These are phyloP conservation scores for Juglanconis juglandina DNA, from an alignment of 2,329 filamentous ascomycete genomes.

Conservation along the genomic window DNA sequence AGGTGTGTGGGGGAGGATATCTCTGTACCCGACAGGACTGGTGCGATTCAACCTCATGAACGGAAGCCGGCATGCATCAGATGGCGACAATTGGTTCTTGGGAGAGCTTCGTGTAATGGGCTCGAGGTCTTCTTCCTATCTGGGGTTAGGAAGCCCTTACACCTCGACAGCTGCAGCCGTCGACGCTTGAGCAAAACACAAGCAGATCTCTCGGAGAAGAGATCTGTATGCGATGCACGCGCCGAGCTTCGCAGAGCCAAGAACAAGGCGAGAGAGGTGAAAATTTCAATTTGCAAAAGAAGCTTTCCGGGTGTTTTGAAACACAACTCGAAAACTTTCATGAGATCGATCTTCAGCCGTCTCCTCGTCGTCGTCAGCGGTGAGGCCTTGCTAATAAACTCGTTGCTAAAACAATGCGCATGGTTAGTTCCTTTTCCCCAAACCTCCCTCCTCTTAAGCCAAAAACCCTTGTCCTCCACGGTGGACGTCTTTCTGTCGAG, in stretches of 20 bases:
- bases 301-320: conserved; percentile 15
- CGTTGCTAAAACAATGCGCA: conserved; percentile 15
- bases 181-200: conserved; percentile 18
- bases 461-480: background rate
- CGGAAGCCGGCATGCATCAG: conserved; percentile 48
- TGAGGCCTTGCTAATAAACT: conserved; percentile 10
- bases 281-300: background rate
- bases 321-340: conserved; percentile 11
- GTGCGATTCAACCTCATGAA: conserved; percentile 38
- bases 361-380: conserved; percentile 12
- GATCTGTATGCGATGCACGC: conserved; percentile 22
- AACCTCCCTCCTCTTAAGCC: conserved; percentile 11
- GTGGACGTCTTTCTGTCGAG: background rate
- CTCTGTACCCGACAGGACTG: conserved; percentile 30
- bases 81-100: conserved; percentile 39
- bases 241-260: conserved; percentile 8
- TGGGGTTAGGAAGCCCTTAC: conserved; percentile 32
- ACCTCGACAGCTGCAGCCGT: conserved; percentile 33
- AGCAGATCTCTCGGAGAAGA: conserved; percentile 28
- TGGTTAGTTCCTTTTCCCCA: conserved; percentile 15
- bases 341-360: conserved; percentile 8
- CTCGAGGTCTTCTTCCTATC: conserved; percentile 1
- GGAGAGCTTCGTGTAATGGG: conserved; percentile 20
- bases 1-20: conserved; percentile 25
- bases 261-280: conserved; percentile 3